These are phyloP conservation scores for Prunus mongolica DNA, from an alignment of 306 rosid species.

Conservation along the genomic window DNA sequence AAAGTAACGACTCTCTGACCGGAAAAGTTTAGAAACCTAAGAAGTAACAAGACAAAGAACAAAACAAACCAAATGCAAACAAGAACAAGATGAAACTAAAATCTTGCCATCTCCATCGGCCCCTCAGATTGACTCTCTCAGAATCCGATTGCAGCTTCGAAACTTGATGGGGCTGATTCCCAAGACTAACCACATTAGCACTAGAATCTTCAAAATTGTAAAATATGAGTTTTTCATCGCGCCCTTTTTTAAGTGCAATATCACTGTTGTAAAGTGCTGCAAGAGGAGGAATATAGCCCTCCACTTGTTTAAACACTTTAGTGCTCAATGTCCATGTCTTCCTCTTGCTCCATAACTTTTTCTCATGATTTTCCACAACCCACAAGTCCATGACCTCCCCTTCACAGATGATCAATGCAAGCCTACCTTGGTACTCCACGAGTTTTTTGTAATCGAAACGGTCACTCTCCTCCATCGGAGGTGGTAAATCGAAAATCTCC, in stretches of 20 bases:
- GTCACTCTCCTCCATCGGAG: background rate
- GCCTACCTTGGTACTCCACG: background rate
- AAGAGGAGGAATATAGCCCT: background rate
- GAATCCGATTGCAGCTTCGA: background rate
- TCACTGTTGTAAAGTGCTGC: background rate
- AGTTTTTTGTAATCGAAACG: background rate
- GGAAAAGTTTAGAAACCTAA: background rate
- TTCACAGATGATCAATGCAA: background rate
- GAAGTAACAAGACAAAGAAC: background rate
- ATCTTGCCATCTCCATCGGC: background rate
- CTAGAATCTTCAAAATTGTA: background rate
- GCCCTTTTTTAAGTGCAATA: background rate
- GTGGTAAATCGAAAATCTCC: background rate
- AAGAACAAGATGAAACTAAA: background rate
- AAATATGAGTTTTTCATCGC: background rate
- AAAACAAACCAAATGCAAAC: background rate
- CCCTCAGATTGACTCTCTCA: background rate
- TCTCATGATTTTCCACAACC: background rate
- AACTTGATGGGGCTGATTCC: background rate
- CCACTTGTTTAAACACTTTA: background rate
- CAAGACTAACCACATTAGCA: background rate
- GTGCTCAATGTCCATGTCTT: background rate
- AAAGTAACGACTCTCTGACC: too few species aligned
- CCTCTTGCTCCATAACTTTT: background rate
- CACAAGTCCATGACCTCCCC: background rate